A percentile compares a stretch with the other conserved stretches of the same genome.
Conservation (phyloP, 176 grass and related monocot genomes). For the Carex kokanica region DNA sequence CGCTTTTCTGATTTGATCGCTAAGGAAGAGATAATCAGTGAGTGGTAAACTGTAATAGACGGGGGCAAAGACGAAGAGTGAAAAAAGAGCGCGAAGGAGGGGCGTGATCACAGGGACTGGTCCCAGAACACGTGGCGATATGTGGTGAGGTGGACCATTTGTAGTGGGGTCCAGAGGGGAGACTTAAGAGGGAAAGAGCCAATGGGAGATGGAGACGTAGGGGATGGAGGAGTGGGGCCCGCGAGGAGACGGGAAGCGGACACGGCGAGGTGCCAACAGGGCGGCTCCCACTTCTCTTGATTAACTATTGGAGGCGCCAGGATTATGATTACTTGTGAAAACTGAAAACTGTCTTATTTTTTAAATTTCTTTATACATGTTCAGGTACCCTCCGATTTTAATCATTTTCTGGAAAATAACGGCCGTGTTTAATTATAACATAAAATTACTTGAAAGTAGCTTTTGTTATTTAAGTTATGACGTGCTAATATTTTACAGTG, state of each 20-base stretch:
- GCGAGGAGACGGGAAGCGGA: constrained; percentile 7
- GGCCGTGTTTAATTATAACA: neutral
- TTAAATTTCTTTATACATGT: neutral
- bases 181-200: constrained; percentile 14
- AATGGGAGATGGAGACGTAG: constrained; percentile 28
- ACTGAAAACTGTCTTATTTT: neutral
- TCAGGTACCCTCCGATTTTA: neutral
- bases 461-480: neutral
- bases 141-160: constrained; percentile 2
- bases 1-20: constrained; percentile 5
- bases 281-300: constrained; percentile 3
- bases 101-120: neutral
- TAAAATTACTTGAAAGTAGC: no score
- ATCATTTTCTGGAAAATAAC: neutral
- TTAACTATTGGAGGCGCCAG: constrained; percentile 3
- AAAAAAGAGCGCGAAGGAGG: constrained; percentile 29
- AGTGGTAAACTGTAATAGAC: neutral
- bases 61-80: neutral
- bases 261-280: constrained; percentile 3
- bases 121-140: constrained; percentile 24
- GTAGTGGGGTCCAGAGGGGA: constrained; percentile 4
- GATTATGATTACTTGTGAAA: neutral
- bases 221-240: neutral
- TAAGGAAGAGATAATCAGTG: neutral
- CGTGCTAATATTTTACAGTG: neutral